These are phyloP conservation scores for Lichtheimia hyalospora DNA, from an alignment of 371 early-diverging fungal species.

Conservation along the genomic window DNA sequence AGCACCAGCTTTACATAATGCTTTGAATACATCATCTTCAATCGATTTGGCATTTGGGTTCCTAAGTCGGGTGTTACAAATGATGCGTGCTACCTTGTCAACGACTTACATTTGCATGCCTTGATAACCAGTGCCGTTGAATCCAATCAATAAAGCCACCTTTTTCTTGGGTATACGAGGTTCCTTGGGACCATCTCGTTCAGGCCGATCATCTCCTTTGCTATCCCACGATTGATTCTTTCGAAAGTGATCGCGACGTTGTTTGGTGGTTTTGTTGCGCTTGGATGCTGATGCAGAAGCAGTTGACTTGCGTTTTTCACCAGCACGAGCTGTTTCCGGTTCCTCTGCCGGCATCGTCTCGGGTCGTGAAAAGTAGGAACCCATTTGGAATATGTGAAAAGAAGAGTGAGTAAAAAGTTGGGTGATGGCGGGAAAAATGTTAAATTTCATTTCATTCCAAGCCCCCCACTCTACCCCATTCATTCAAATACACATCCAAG, in stretches of 20 bases:
- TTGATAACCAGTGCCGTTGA: constrained; percentile 94
- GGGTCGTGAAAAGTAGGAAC: too few relatives aligned
- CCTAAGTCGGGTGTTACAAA: constrained; percentile 25
- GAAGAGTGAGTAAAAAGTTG: too few relatives aligned
- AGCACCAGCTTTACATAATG: constrained; percentile 70
- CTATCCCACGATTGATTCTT: constrained; percentile 18
- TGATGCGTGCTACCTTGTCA: background rate
- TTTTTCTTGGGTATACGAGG: constrained; percentile 81
- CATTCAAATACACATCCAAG: too few relatives aligned
- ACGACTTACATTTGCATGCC: constrained; percentile 89
- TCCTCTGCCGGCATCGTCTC: too few relatives aligned
- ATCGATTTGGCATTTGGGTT: constrained; percentile 79
- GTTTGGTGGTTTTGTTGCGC: constrained; percentile 28
- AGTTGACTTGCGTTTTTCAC: too few relatives aligned
- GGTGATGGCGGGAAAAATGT: too few relatives aligned
- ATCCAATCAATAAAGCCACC: constrained; percentile 88
- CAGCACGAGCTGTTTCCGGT: too few relatives aligned
- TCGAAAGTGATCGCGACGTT: constrained; percentile 21
- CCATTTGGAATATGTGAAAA: too few relatives aligned
- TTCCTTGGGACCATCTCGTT: constrained; percentile 16
- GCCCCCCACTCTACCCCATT: too few relatives aligned
- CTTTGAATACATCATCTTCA: constrained; percentile 79
- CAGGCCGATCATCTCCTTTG: constrained; percentile 1
- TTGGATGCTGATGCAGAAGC: background rate
- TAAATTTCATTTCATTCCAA: too few relatives aligned